Evolutionary conservation across 306 rosid genomes (phyloP).

Genomic region (Biancaea sappan): DNA sequence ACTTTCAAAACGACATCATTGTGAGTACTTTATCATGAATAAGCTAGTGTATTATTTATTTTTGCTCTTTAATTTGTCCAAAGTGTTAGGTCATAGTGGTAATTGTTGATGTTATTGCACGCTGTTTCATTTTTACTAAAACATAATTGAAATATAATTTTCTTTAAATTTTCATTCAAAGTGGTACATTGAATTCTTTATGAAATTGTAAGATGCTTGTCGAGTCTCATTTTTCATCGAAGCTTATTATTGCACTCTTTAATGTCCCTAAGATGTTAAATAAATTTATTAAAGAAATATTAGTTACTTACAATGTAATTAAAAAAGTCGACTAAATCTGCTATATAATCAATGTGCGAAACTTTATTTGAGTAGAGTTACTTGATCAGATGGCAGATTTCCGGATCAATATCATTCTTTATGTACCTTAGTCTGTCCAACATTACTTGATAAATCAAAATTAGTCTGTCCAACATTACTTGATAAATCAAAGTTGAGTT

Average conservation of each 20-base stretch:
- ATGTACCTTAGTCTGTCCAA: not conserved
- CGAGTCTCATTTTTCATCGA: not conserved
- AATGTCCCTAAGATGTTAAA: not conserved
- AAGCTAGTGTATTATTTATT: constrained; percentile 24
- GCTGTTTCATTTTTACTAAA: not conserved
- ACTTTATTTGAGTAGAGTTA: not conserved
- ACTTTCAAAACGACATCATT: constrained; percentile 54
- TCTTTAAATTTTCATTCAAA: not conserved
- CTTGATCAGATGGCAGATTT: not conserved
- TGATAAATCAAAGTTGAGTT: not conserved
- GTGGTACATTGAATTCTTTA: constrained; percentile 7
- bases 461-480: not conserved
- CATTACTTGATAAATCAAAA: not conserved
- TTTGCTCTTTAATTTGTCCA: constrained; percentile 11
- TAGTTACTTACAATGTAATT: not conserved
- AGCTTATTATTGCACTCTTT: not conserved
- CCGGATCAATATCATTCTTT: not conserved
- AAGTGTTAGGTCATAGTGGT: not conserved
- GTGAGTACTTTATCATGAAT: constrained; percentile 67
- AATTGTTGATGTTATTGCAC: not conserved
- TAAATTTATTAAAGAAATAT: not conserved
- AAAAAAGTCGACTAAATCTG: not conserved
- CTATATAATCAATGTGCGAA: not conserved
- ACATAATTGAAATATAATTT: constrained; percentile 15
- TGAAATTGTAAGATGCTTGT: constrained; percentile 13